Evolutionary conservation across 192 early-diverging fungal genomes (phyloP), one percentile per base, ranked within the genome.

Genomic region (Linderina pennispora): DNA sequence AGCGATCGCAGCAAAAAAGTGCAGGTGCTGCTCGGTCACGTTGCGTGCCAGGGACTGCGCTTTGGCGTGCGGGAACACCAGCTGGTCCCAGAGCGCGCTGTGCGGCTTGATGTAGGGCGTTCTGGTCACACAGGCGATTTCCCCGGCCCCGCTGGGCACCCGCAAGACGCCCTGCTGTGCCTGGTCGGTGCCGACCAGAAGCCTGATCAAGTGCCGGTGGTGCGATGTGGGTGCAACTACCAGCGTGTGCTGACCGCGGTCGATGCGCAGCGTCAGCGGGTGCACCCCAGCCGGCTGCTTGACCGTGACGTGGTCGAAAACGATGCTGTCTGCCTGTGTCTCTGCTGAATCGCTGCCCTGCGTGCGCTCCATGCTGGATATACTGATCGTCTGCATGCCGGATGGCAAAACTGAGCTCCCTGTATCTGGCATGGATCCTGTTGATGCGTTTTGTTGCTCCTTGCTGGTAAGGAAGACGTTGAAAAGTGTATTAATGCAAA

Each of bases 21-120:
- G n/a, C 50, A 69, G 41, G 22, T 69, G 50, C 9, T 48, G 58
- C 43, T 69, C 66, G 17, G 44, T 43, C 8, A 69, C 35, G 25
- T 59, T 59, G 19, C 59, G 59, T 23, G 47, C 36, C 7, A 55
- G 25, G 38, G 59, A 62, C 55, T 50, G 49, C 8, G 50, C 24
- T 36, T 69, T 69, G 55, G 57, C 66, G 47, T 69, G 59, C 21
- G 66, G 66, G 15, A 69, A 69, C 0, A 69, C 52, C 34, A 69
- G 33, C 42, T 53, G 38, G 22, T 69, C 66, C 66, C 66, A 69
- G 32, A 69, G 47, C 22, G 66, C 58, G 55, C 66, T 62, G 53
- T 58, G 58, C 0, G 58, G 28, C 2, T 48, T 40, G 14, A 69
- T 36, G 31, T 69, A 69, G 2, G 54, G 49, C 15, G 47, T 33